Conservation (phyloP, 352 stramenopile genomes). For the Discostella stelligera region DNA sequence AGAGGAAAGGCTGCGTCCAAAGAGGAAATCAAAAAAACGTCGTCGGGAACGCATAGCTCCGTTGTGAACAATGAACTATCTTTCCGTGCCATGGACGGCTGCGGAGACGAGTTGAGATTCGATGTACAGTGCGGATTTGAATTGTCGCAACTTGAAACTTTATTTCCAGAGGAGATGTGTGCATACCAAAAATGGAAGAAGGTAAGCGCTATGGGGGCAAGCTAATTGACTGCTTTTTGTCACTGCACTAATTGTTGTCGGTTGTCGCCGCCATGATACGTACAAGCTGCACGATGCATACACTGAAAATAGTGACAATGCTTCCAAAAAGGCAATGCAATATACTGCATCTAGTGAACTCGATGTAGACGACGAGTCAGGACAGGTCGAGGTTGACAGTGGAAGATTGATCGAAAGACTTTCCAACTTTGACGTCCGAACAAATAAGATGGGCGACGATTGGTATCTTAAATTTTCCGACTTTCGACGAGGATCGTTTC, state of each 20-base stretch:
- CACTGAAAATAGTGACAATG: conserved; percentile 40
- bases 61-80: conserved; percentile 53
- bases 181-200: conserved; percentile 73
- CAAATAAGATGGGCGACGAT: conserved; percentile 62
- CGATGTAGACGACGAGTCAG: conserved; percentile 22
- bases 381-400: conserved; percentile 8
- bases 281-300: conserved; percentile 60
- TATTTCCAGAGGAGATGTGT: conserved; percentile 78
- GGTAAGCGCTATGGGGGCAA: conserved; percentile 6
- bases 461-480: conserved; percentile 71
- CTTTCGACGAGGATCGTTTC: conserved; percentile 64
- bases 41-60: conserved; percentile 4
- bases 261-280: neutral
- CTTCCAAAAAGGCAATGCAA: conserved; percentile 20
- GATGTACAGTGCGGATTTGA: conserved; percentile 64
- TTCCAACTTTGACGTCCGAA: conserved; percentile 70
- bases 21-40: conserved; percentile 26
- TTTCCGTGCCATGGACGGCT: conserved; percentile 47
- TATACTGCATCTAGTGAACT: conserved; percentile 26
- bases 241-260: too few species aligned
- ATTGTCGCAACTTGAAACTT: conserved; percentile 50
- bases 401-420: conserved; percentile 62
- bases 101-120: conserved; percentile 39
- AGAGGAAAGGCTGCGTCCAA: conserved; percentile 17
- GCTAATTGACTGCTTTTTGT: neutral